A percentile compares a stretch with the other conserved stretches of the same genome.
Evolutionary conservation across 140 eudicot genomes (phyloP).

Genomic region (Senecio squalidus): DNA sequence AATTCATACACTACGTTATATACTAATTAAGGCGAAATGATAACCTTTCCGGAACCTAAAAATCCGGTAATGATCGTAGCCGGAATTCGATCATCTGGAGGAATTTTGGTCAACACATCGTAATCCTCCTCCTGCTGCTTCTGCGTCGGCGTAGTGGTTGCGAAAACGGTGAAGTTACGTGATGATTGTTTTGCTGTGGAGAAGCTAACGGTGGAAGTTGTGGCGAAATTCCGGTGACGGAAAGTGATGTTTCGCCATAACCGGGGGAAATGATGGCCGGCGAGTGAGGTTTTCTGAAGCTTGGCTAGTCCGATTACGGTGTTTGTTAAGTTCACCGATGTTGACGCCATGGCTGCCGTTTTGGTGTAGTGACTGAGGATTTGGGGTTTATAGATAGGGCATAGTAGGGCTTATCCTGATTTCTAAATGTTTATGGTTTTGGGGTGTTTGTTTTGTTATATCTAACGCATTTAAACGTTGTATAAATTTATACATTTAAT

Average conservation of each 20-base stretch:
- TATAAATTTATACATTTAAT: too few species aligned
- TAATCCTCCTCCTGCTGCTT: slow-evolving; percentile 48
- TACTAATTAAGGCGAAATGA: slow-evolving; percentile 27
- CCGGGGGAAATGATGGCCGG: slow-evolving; percentile 16
- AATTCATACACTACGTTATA: too few species aligned
- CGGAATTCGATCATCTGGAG: slow-evolving; percentile 87
- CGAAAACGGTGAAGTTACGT: slow-evolving; percentile 40
- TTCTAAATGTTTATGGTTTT: neutral
- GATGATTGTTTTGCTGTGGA: slow-evolving; percentile 26
- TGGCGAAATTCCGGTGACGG: slow-evolving; percentile 10
- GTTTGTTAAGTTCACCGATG: slow-evolving; percentile 48
- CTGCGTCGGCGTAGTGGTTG: slow-evolving; percentile 47
- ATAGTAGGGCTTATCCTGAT: too few species aligned
- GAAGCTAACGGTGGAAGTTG: slow-evolving; percentile 19
- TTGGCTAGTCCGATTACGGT: slow-evolving; percentile 48
- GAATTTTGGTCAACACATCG: slow-evolving; percentile 67
- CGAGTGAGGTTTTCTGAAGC: slow-evolving; percentile 28
- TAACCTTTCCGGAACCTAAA: slow-evolving; percentile 95
- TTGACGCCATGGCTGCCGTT: slow-evolving; percentile 42
- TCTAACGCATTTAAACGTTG: too few species aligned
- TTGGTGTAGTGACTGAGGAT: neutral
- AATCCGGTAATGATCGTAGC: slow-evolving; percentile 98
- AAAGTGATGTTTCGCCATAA: slow-evolving; percentile 18
- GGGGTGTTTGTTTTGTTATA: too few species aligned
- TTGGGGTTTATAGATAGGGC: slow-evolving; percentile 33